A percentile compares a stretch with the other conserved stretches of the same genome.
Evolutionary conservation across 2,329 filamentous ascomycete species (phyloP).

Genomic region (Epichloe uncinata): DNA sequence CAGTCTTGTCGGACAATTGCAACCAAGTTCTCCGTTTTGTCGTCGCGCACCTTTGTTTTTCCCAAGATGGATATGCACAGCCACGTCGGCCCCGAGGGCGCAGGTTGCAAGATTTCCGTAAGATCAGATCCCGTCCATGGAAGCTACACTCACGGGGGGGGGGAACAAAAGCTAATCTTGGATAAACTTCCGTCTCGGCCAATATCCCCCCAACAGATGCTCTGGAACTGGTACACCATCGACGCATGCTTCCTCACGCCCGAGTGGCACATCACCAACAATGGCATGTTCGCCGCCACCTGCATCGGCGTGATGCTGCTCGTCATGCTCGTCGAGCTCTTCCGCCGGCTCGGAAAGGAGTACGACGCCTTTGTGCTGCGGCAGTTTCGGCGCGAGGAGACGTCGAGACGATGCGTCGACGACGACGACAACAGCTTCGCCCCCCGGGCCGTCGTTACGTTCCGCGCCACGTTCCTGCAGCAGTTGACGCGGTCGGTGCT

Average conservation of each 20-base stretch:
- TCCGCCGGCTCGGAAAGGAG: conserved; percentile 57
- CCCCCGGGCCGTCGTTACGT: conserved; percentile 15
- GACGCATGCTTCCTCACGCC: conserved; percentile 58
- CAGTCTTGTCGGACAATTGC: not conserved
- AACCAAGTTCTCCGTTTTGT: not conserved
- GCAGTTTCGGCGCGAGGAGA: conserved; percentile 24
- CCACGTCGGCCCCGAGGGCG: conserved; percentile 9
- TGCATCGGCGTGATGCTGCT: conserved; percentile 66
- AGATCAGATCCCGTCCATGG: not conserved
- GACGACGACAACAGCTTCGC: conserved; percentile 10
- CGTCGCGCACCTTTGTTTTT: not conserved
- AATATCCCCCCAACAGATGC: conserved; percentile 34
- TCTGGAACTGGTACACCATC: conserved; percentile 67
- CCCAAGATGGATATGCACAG: conserved; percentile 13
- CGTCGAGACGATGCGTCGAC: conserved; percentile 9
- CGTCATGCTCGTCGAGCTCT: conserved; percentile 55
- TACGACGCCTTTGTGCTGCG: conserved; percentile 55
- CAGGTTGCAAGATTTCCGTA: conserved; percentile 20
- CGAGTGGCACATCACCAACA: conserved; percentile 58
- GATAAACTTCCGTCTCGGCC: no score
- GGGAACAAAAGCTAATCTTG: not conserved
- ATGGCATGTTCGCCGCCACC: conserved; percentile 61
- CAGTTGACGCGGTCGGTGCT: conserved; percentile 52
- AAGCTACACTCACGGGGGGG: no score
- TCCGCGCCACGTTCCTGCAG: conserved; percentile 47